A percentile compares a stretch with the other conserved stretches of the same genome.
phyloP scores from a whole-genome alignment of 768 basidiomycete species.

The Kwoniella dendrophila region DNA sequence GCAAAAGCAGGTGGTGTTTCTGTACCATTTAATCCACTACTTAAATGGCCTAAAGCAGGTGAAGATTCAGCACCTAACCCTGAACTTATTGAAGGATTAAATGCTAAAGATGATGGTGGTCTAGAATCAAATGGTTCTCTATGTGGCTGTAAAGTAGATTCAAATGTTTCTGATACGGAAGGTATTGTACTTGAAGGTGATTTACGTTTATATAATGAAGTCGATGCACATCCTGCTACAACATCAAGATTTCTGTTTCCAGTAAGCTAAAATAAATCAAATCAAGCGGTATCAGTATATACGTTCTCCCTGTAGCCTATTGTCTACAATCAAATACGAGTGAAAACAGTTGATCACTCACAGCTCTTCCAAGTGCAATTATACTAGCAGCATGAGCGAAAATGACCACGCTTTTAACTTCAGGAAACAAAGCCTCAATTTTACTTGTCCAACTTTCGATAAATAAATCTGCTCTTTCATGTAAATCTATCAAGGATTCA shows the following conservation, averaged over 20 bases:
- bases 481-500: conserved; percentile 49
- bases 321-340: neutral
- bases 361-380: conserved; percentile 54
- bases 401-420: conserved; percentile 48
- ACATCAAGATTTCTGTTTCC: conserved; percentile 48
- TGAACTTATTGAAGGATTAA: neutral
- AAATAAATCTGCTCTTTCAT: conserved; percentile 43
- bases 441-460: conserved; percentile 43
- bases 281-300: neutral
- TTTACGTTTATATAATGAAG: conserved; percentile 48
- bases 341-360: conserved; percentile 20
- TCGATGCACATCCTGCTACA: conserved; percentile 50
- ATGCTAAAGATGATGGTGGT: conserved; percentile 7
- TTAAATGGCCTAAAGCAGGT: too few relatives aligned
- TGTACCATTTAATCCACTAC: neutral
- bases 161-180: neutral
- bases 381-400: conserved; percentile 56
- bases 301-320: too few relatives aligned
- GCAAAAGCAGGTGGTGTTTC: conserved; percentile 4
- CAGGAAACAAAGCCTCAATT: conserved; percentile 44
- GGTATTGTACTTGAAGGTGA: neutral
- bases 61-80: conserved; percentile 3
- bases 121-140: conserved; percentile 2
- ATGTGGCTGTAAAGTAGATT: conserved; percentile 8
- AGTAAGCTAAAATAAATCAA: conserved; percentile 38